Percentiles rank a stretch among this genome's conserved stretches.
These are phyloP conservation scores for Pseudoscleropodium purum DNA, from an alignment of 225 moss, liverwort and hornwort genomes.

Conservation along the genomic window DNA sequence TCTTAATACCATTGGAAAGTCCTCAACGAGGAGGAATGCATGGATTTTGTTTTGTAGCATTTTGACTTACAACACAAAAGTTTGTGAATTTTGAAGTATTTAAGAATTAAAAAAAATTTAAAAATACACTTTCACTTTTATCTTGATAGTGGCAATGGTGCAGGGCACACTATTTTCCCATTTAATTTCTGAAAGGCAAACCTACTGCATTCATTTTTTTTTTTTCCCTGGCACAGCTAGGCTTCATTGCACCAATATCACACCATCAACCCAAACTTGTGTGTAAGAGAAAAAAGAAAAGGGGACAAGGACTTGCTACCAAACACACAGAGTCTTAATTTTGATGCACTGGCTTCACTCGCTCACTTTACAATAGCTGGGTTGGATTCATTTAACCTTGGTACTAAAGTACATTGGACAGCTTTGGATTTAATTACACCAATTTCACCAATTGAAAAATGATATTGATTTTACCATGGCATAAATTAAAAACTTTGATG, in stretches of 20 bases:
- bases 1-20: no score
- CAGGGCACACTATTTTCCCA: no score
- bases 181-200: background rate
- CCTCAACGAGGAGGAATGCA: no score
- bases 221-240: background rate
- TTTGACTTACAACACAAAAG: no score
- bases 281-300: slow-evolving; percentile 4
- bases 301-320: background rate
- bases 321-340: background rate
- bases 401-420: background rate
- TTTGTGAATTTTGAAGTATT: no score
- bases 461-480: no score
- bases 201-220: background rate
- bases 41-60: no score
- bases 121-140: no score
- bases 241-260: background rate
- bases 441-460: background rate
- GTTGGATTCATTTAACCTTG: background rate
- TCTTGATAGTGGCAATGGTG: no score
- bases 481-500: no score
- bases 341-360: background rate
- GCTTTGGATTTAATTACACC: background rate
- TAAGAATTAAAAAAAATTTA: no score
- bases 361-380: background rate
- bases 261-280: slow-evolving; percentile 1